Evolutionary conservation across 768 basidiomycete genomes (phyloP).

Genomic region (Mrakia blollopis): DNA sequence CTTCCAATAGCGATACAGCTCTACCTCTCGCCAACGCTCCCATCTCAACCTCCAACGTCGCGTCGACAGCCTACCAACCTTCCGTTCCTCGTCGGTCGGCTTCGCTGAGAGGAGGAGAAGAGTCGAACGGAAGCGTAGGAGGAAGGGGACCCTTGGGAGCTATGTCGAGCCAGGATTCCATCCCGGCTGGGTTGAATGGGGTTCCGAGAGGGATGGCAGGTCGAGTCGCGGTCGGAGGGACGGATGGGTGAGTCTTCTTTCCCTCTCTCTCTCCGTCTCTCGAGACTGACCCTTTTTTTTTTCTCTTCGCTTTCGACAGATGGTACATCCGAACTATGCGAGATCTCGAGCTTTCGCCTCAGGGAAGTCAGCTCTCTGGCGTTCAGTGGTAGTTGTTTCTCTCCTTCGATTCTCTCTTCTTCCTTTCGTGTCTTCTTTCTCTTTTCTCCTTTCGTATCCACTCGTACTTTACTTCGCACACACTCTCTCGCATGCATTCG

Average conservation of each 20-base stretch:
- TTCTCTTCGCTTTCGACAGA: neutral
- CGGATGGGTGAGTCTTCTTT: conserved; percentile 36
- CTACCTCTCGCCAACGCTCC: conserved; percentile 15
- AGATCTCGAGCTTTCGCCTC: conserved; percentile 34
- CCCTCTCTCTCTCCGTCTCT: neutral
- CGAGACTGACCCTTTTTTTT: too few species aligned
- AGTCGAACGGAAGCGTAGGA: conserved; percentile 18
- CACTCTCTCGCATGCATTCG: neutral
- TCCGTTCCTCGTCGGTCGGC: neutral
- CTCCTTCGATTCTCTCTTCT: too few species aligned
- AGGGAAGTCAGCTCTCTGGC: conserved; percentile 19
- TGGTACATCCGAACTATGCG: conserved; percentile 37
- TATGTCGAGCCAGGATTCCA: neutral
- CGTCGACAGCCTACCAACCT: neutral
- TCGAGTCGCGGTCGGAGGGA: conserved; percentile 33
- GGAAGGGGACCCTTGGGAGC: too few species aligned
- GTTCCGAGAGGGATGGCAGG: conserved; percentile 1
- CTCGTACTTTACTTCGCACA: neutral
- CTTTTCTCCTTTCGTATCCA: neutral
- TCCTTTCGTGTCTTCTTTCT: neutral
- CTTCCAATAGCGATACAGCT: conserved; percentile 14
- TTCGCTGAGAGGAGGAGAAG: conserved; percentile 19
- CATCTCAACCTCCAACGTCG: conserved; percentile 3
- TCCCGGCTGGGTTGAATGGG: neutral
- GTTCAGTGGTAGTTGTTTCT: conserved; percentile 9